These are phyloP conservation scores for Penicillium macrosclerotiorum DNA, from an alignment of 495 filamentous ascomycete species.

Conservation along the genomic window DNA sequence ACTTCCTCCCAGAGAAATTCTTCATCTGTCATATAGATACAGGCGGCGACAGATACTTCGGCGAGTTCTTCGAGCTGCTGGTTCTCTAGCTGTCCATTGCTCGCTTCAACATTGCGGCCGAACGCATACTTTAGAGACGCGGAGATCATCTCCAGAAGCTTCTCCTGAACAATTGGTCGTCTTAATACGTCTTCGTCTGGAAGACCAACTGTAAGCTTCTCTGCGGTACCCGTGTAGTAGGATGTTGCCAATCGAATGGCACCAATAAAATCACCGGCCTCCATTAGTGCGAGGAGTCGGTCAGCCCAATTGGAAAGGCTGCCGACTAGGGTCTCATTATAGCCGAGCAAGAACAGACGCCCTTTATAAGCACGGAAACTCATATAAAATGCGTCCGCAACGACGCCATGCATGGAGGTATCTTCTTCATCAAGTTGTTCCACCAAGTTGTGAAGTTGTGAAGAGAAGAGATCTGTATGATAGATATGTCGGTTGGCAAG, in stretches of 20 bases:
- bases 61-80: constrained; percentile 74
- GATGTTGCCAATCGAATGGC: constrained; percentile 87
- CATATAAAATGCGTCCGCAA: constrained; percentile 97
- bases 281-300: constrained; percentile 90
- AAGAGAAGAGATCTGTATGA: constrained; percentile 82
- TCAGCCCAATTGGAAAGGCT: constrained; percentile 98
- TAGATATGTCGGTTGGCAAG: constrained; percentile 89
- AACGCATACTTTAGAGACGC: constrained; percentile 92
- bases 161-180: constrained; percentile 82
- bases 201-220: constrained; percentile 89
- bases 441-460: constrained; percentile 77
- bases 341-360: constrained; percentile 84
- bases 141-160: constrained; percentile 88
- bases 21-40: constrained; percentile 67
- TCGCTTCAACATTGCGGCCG: constrained; percentile 52
- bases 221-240: constrained; percentile 84
- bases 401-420: constrained; percentile 86
- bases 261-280: constrained; percentile 87
- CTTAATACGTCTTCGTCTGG: constrained; percentile 77
- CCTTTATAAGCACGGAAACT: constrained; percentile 96
- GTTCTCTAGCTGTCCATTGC: constrained; percentile 47
- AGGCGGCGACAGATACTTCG: constrained; percentile 77
- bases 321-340: constrained; percentile 85
- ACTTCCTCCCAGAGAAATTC: constrained; percentile 90
- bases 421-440: constrained; percentile 88